Base-by-base conservation (phyloP, 1,284 basidiomycete species). In the Chalciporus sp. region DNA sequence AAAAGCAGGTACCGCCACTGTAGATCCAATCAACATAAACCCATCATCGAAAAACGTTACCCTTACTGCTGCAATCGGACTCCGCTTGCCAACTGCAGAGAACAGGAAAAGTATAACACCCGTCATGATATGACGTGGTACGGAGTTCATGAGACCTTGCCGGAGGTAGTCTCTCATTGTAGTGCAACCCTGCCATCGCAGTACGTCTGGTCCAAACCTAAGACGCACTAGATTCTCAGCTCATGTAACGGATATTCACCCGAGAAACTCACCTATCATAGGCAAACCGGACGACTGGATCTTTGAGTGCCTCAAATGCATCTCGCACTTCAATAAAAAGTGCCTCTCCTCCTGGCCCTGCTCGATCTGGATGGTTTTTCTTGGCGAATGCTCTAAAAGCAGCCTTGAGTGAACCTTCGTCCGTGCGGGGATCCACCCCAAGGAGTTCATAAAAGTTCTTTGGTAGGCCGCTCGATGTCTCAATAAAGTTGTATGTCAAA, bases 1-100 rank as follows among this genome's bases (percentile, higher is more conserved):
- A 84, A 85, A 35, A 94, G 76, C 41, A 89, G 70, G 64, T 86
- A 88, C 14, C 90, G 84, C 91, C 91, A 94, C 90, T 90, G 58
- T 88, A 82, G 86, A 88, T 92, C 88, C 86, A 49, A 43, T 51
- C 47, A 54, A 58, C 51, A 48, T 47, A 35, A 56, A 42, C 55
- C 42, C 52, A 53, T 47, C 31, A 42, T 23, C 49, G 37, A 57
- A 53, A 51, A 58, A 49, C 41, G 56, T 23, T 41, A 60, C 47
- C 80, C 88, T 71, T 68, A 92, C 89, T 57, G 86, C 90, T 45
- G 84, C 79, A 9, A 88, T 79, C 1, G 82, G 74, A 47, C 79
- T 84, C 2, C 78, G 78, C 42, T 76, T 76, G 8, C 88, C 84
- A 19, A 91, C 71, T 3, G 84, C 78, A 43, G 86, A 83, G 63